Conservation (phyloP, 2,329 filamentous ascomycete genomes). For the Lachnellula suecica region DNA sequence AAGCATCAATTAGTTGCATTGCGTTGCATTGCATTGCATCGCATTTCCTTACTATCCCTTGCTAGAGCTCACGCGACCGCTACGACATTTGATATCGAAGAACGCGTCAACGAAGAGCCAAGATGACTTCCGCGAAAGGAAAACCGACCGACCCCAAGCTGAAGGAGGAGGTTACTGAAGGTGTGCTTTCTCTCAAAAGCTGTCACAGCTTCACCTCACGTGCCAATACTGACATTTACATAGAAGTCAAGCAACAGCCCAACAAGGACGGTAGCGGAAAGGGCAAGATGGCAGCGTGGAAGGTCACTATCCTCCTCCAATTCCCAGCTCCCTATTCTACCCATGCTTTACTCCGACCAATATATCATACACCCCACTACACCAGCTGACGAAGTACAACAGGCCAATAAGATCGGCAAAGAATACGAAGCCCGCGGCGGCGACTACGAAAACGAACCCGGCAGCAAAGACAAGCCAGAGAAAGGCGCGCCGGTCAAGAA, state of each 20-base stretch:
- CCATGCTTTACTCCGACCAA: neutral
- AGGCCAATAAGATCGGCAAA: constrained; percentile 42
- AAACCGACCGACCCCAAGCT: constrained; percentile 45
- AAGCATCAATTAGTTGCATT: neutral
- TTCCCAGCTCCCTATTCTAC: neutral
- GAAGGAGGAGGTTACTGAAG: constrained; percentile 43
- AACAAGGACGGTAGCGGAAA: constrained; percentile 46
- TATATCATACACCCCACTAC: neutral
- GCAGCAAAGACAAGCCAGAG: constrained; percentile 42
- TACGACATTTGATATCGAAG: neutral
- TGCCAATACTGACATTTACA: neutral
- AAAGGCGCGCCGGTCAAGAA: constrained; percentile 41
- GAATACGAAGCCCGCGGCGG: constrained; percentile 40
- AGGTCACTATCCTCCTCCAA: constrained; percentile 28
- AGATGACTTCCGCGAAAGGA: constrained; percentile 42
- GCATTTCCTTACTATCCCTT: too few species aligned
- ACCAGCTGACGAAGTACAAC: too few species aligned
- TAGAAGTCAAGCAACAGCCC: constrained; percentile 42
- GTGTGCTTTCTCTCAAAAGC: constrained; percentile 17
- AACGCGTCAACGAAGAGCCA: neutral
- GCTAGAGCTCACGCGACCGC: neutral
- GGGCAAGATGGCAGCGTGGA: constrained; percentile 47
- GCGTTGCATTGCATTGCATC: neutral
- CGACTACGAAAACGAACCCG: constrained; percentile 40
- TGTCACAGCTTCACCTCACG: neutral